These are phyloP conservation scores for Hemisphaericaspora xylanilytica DNA, from an alignment of 1,139 yeast species.

Conservation along the genomic window DNA sequence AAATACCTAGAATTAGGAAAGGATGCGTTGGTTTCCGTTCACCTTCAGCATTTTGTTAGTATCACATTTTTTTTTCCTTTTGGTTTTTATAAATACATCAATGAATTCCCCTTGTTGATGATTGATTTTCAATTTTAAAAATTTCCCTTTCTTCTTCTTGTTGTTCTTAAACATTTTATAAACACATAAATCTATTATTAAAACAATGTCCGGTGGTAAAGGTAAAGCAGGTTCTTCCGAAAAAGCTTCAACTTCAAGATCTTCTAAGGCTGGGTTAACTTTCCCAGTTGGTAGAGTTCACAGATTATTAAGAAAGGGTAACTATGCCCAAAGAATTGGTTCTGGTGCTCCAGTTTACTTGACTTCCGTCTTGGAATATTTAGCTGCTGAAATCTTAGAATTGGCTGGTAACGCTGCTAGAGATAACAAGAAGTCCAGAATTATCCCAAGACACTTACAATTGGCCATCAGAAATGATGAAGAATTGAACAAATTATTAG, in stretches of 20 bases:
- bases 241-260: slow-evolving; percentile 54
- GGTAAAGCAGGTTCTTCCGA: slow-evolving; percentile 54
- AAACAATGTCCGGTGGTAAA: slow-evolving; percentile 52
- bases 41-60: too few relatives aligned
- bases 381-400: slow-evolving; percentile 55
- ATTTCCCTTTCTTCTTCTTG: slow-evolving; percentile 10
- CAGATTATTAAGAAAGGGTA: slow-evolving; percentile 54
- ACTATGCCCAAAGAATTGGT: slow-evolving; percentile 57
- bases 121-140: background rate
- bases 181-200: too few relatives aligned
- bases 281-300: slow-evolving; percentile 59
- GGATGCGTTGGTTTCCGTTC: too few relatives aligned
- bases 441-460: slow-evolving; percentile 53
- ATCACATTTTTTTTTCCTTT: too few relatives aligned
- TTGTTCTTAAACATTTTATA: slow-evolving; percentile 11
- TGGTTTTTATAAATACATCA: slow-evolving; percentile 5
- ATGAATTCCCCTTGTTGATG: background rate
- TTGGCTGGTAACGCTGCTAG: slow-evolving; percentile 59
- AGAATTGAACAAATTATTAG: slow-evolving; percentile 60
- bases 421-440: slow-evolving; percentile 58
- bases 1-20: too few relatives aligned
- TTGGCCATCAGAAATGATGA: slow-evolving; percentile 56
- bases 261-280: slow-evolving; percentile 53
- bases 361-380: slow-evolving; percentile 52
- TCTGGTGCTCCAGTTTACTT: slow-evolving; percentile 56